Percentiles rank a stretch among this genome's conserved stretches.
Conservation (phyloP, 805 yeast species). For the Candida sithepensis region DNA sequence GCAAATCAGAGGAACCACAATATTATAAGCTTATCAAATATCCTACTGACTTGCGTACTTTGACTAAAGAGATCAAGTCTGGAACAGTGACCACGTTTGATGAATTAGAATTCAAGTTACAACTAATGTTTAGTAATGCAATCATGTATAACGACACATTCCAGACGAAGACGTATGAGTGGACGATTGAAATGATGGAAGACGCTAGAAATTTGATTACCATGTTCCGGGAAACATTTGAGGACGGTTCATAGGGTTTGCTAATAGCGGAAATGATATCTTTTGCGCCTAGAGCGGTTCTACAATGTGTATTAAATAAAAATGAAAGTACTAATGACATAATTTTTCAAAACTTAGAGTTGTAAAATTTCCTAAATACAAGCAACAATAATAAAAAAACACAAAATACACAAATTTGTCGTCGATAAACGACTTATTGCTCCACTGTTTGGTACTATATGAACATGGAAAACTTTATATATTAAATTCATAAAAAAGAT, state of each 20-base stretch:
- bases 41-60: constrained; percentile 68
- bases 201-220: constrained; percentile 57
- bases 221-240: constrained; percentile 49
- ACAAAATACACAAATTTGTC: not conserved
- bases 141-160: constrained; percentile 69
- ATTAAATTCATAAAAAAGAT: not conserved
- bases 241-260: constrained; percentile 4
- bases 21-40: constrained; percentile 57
- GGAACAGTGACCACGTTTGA: constrained; percentile 46
- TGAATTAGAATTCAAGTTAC: constrained; percentile 63
- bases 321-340: not conserved
- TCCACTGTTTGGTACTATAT: not conserved
- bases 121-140: constrained; percentile 80
- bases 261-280: no score
- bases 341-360: not conserved
- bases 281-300: no score
- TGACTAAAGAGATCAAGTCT: constrained; percentile 54
- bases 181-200: constrained; percentile 68
- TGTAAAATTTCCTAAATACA: constrained; percentile 11
- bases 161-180: constrained; percentile 54
- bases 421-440: not conserved
- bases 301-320: no score
- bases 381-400: constrained; percentile 1
- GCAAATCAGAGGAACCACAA: constrained; percentile 62
- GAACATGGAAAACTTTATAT: not conserved